Base-by-base conservation (phyloP, 257 asterid species). In the Plantago ovata region DNA sequence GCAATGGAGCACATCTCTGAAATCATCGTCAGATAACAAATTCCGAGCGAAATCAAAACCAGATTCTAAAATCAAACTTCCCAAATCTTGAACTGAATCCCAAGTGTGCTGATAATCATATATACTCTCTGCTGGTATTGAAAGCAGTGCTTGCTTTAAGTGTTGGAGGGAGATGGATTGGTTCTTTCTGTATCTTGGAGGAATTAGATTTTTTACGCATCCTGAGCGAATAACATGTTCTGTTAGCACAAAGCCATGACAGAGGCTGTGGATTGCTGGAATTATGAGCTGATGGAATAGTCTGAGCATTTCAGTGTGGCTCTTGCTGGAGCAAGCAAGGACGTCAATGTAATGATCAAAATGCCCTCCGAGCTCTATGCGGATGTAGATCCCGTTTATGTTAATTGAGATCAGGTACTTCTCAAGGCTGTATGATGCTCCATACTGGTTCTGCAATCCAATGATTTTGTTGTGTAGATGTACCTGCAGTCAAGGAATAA, bases 21-120 rank as follows among this genome's bases (percentile, higher is more conserved):
- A 89, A 63, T 89, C 95, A 56, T 89, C 97, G 20, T 89, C 97
- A 1, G 95, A 89, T 58, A 89, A 62, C 56, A 86, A 76, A 59
- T 84, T 90, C 53, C 97, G 77, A 62, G 93, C 95, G 58, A 72
- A 82, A 67, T 86, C 84, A 19, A 84, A 86, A 45, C 89, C 90
- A 2, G 83, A 71, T 39, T 78, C 84, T 1, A 80, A 19, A 58
- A 89, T 63, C 9, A 62, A 22, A 75, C 65, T 80, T n/a, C 89
- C 92, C 13, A 89, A 81, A 47, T 89, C 86, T 16, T 57, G 23
- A 21, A 77, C 38, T 6, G 85, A 66, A 48, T 66, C 87, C 97
- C 95, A 89, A 0, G 95, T 86, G 72, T 84, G 97, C 73, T 89
- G 97, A 79, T 86, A 89, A 48, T 89, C 95, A 23, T 89, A 86